phyloP scores from a whole-genome alignment of 1,139 yeast species.

The Kurtzmaniella quercitrusa region DNA sequence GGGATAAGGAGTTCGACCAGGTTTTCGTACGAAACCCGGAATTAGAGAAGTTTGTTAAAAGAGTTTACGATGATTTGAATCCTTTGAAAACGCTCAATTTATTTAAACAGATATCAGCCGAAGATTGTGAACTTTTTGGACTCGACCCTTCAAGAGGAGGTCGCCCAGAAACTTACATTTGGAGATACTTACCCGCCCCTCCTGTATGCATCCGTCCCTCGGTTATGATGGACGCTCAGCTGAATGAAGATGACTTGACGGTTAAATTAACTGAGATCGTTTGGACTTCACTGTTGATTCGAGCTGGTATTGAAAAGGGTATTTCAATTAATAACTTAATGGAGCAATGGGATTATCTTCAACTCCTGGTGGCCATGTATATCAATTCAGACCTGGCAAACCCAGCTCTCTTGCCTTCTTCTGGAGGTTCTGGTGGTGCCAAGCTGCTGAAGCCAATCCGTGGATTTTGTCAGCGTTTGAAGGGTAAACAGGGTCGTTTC shows the following conservation, averaged over 20 bases:
- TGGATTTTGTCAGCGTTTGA: slow-evolving; percentile 94
- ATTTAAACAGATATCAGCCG: slow-evolving; percentile 79
- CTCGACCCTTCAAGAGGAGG: slow-evolving; percentile 85
- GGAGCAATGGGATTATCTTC: slow-evolving; percentile 99
- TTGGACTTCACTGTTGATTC: slow-evolving; percentile 88
- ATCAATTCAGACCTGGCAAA: slow-evolving; percentile 95
- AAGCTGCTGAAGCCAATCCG: slow-evolving; percentile 77
- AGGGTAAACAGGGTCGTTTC: slow-evolving; percentile 98
- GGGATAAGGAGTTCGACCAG: slow-evolving; percentile 82
- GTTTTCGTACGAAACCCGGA: slow-evolving; percentile 77
- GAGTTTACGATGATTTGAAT: slow-evolving; percentile 91
- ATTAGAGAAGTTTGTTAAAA: slow-evolving; percentile 76
- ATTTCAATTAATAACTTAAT: slow-evolving; percentile 85
- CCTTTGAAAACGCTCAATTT: slow-evolving; percentile 86
- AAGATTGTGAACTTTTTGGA: slow-evolving; percentile 90
- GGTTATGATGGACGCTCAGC: slow-evolving; percentile 88
- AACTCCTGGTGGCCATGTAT: slow-evolving; percentile 93
- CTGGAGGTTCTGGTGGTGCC: slow-evolving; percentile 54
- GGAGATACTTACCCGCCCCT: slow-evolving; percentile 98
- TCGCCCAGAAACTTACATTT: slow-evolving; percentile 92
- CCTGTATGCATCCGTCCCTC: slow-evolving; percentile 99
- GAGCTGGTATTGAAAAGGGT: slow-evolving; percentile 94
- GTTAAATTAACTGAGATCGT: slow-evolving; percentile 95
- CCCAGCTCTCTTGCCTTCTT: slow-evolving; percentile 66
- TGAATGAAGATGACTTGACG: slow-evolving; percentile 96